Conservation (phyloP, 2,329 filamentous ascomycete species). For the Beauveria australis region DNA sequence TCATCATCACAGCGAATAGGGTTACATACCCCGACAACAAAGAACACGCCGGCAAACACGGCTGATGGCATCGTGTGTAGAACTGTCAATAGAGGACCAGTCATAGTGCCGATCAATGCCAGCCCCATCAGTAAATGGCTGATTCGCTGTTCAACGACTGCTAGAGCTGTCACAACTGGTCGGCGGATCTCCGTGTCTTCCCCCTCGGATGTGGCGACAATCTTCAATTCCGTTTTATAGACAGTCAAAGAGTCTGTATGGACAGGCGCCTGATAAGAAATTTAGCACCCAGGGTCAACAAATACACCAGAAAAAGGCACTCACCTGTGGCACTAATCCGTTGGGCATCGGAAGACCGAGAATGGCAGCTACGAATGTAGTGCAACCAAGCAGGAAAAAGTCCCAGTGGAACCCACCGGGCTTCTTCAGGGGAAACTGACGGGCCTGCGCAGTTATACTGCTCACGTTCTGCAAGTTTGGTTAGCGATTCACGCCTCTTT, state of each 20-base stretch:
- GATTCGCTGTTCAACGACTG: background rate
- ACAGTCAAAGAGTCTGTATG: background rate
- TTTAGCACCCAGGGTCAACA: no score
- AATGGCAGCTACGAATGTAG: background rate
- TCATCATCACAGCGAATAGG: background rate
- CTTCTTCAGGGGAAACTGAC: no score
- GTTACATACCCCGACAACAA: background rate
- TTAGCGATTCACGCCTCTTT: no score
- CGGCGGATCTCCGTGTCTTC: background rate
- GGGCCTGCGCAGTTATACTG: no score
- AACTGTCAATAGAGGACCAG: no score
- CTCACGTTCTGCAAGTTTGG: no score
- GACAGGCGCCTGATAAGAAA: no score
- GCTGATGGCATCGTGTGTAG: no score
- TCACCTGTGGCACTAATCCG: background rate
- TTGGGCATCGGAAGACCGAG: background rate
- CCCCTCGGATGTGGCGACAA: background rate
- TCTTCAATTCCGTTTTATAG: background rate
- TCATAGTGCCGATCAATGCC: no score
- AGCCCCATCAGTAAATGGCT: no score
- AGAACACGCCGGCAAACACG: no score
- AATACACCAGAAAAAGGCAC: background rate
- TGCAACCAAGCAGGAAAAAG: background rate
- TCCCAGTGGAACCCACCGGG: background rate
- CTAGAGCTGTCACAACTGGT: background rate